A percentile compares a stretch with the other conserved stretches of the same genome.
These are phyloP conservation scores for Maudiozyma bulderi DNA, from an alignment of 805 yeast genomes.

Conservation along the genomic window DNA sequence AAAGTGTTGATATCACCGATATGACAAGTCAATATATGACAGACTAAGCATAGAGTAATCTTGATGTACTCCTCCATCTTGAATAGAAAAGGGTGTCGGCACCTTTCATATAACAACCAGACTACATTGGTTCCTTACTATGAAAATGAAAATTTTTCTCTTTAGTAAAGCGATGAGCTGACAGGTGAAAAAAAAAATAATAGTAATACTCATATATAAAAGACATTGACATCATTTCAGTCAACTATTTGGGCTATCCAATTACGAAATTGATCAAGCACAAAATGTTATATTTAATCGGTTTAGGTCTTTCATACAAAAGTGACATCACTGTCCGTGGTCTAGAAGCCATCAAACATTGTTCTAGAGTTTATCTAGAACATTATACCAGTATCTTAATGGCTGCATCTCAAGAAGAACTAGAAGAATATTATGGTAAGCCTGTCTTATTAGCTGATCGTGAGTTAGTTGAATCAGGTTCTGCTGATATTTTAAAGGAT, in stretches of 20 bases:
- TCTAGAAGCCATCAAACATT: slow-evolving; percentile 67
- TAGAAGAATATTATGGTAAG: slow-evolving; percentile 80
- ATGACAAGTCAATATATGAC: too few species aligned
- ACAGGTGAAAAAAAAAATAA: too few species aligned
- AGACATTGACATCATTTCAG: too few species aligned
- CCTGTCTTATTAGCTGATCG: slow-evolving; percentile 85
- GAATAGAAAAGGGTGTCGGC: too few species aligned
- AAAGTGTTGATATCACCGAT: too few species aligned
- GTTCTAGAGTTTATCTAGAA: slow-evolving; percentile 87
- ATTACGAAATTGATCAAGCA: background rate
- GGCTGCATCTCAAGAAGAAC: slow-evolving; percentile 71
- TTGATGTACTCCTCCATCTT: too few species aligned
- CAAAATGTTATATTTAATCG: slow-evolving; percentile 77
- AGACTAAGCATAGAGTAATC: too few species aligned
- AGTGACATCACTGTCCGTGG: slow-evolving; percentile 93
- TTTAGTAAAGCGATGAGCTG: too few species aligned
- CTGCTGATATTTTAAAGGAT: slow-evolving; percentile 68
- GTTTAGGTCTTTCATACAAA: slow-evolving; percentile 83
- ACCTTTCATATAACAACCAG: too few species aligned
- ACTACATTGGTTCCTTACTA: too few species aligned
- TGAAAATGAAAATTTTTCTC: too few species aligned
- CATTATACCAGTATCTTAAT: slow-evolving; percentile 91
- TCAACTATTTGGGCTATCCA: background rate
- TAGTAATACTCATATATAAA: too few species aligned
- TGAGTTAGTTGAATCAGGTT: slow-evolving; percentile 84